Percentiles rank a stretch among this genome's conserved stretches.
Evolutionary conservation across 768 basidiomycete species (phyloP).

Genomic region (Calocera viscosa): DNA sequence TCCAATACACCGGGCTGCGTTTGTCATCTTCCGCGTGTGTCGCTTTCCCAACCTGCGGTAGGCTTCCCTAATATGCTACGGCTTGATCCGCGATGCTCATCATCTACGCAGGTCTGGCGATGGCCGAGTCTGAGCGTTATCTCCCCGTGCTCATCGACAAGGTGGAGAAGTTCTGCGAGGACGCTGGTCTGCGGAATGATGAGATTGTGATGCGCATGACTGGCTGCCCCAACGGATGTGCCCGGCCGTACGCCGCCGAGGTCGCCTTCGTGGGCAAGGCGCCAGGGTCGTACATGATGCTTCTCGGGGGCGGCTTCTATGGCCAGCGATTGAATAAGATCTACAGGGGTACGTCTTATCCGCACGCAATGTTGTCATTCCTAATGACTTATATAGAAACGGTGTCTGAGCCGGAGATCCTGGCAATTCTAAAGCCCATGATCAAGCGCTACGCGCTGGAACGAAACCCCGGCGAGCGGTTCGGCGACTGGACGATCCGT

Average conservation of each 20-base stretch:
- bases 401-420: conserved; percentile 82
- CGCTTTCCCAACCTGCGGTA: conserved; percentile 87
- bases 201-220: conserved; percentile 99
- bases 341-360: conserved; percentile 50
- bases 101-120: conserved; percentile 42
- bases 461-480: conserved; percentile 72
- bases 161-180: conserved; percentile 89
- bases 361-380: not conserved
- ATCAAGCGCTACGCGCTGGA: conserved; percentile 89
- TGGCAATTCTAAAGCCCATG: conserved; percentile 81
- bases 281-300: conserved; percentile 81
- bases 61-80: conserved; percentile 17
- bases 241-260: conserved; percentile 88
- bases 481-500: conserved; percentile 91
- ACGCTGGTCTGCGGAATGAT: conserved; percentile 84
- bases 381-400: conserved; percentile 39
- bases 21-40: conserved; percentile 92
- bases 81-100: conserved; percentile 1
- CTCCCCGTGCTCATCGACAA: conserved; percentile 86
- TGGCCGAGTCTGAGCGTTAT: conserved; percentile 75
- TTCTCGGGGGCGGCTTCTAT: conserved; percentile 89
- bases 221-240: conserved; percentile 89
- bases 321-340: conserved; percentile 95
- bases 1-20: conserved; percentile 64
- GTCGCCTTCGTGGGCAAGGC: conserved; percentile 96